A percentile compares a stretch with the other conserved stretches of the same genome.
These are phyloP conservation scores for Colletotrichum chlorophyti DNA, from an alignment of 2,329 filamentous ascomycete species.

Conservation along the genomic window DNA sequence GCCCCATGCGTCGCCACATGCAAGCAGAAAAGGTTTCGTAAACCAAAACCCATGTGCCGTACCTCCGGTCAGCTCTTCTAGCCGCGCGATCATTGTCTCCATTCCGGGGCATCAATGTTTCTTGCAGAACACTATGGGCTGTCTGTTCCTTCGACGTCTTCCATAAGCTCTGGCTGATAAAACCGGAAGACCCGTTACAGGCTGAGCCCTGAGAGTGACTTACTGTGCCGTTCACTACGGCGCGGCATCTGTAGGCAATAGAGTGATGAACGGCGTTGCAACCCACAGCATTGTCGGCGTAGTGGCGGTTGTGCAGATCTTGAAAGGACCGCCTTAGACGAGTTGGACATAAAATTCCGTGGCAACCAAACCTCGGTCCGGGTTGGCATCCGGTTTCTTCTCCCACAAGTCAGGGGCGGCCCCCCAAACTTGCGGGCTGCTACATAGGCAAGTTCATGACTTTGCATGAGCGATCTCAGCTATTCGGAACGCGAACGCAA, in stretches of 20 bases:
- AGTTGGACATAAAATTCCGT: conserved; percentile 50
- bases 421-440: no score
- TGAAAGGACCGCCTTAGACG: conserved; percentile 47
- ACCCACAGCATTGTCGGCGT: conserved; percentile 49
- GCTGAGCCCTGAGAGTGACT: conserved; percentile 44
- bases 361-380: conserved; percentile 39
- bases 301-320: conserved; percentile 51
- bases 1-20: conserved; percentile 47
- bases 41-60: conserved; percentile 50
- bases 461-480: conserved; percentile 21
- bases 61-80: conserved; percentile 45
- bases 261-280: conserved; percentile 46
- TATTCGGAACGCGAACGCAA: no score
- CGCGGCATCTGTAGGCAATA: conserved; percentile 50
- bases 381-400: conserved; percentile 46
- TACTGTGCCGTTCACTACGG: conserved; percentile 36
- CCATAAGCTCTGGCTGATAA: conserved; percentile 35
- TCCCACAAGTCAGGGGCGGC: conserved; percentile 46
- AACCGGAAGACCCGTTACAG: conserved; percentile 44
- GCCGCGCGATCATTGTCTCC: conserved; percentile 38
- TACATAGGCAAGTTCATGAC: no score
- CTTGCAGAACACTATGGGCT: no score
- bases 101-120: no score
- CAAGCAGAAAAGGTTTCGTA: conserved; percentile 52
- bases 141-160: conserved; percentile 40